Evolutionary conservation across 192 early-diverging fungal species (phyloP).

Genomic region (Jimgerdemannia lactiflua): DNA sequence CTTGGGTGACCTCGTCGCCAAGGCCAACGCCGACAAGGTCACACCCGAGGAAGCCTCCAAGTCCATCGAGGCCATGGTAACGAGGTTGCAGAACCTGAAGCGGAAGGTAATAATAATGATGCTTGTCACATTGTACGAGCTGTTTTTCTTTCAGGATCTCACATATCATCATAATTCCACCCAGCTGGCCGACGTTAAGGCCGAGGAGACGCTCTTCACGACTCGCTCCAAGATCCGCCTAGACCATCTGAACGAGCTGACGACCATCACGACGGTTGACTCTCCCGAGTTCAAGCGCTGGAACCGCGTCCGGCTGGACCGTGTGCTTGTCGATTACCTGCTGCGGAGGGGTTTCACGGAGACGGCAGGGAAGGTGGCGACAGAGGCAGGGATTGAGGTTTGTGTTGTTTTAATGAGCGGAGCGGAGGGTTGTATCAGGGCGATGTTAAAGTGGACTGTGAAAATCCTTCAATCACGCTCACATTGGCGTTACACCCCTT

Average conservation of each 20-base stretch:
- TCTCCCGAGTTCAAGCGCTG: constrained; percentile 78
- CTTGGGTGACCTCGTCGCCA: constrained; percentile 44
- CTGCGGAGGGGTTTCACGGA: constrained; percentile 79
- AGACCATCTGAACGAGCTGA: constrained; percentile 74
- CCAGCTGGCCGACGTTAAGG: constrained; percentile 68
- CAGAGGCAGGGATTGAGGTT: constrained; percentile 63
- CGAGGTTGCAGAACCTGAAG: constrained; percentile 66
- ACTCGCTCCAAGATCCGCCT: constrained; percentile 69
- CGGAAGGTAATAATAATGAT: constrained; percentile 51
- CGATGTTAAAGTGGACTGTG: not conserved
- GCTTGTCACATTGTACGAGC: not conserved
- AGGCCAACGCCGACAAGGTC: constrained; percentile 38
- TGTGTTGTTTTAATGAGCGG: not conserved
- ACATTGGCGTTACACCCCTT: not conserved
- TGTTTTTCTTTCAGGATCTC: not conserved
- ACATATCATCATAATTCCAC: not conserved
- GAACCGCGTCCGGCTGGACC: constrained; percentile 82
- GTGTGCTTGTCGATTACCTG: constrained; percentile 95
- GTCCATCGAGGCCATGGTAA: constrained; percentile 63
- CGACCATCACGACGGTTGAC: constrained; percentile 56
- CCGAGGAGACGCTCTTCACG: constrained; percentile 72
- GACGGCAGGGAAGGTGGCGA: constrained; percentile 70
- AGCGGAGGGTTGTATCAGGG: not conserved
- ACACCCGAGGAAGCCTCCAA: constrained; percentile 49
- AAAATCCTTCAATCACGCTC: not conserved